Evolutionary conservation across 768 basidiomycete species (phyloP).

Genomic region (Strobilomyces echinocephalus): DNA sequence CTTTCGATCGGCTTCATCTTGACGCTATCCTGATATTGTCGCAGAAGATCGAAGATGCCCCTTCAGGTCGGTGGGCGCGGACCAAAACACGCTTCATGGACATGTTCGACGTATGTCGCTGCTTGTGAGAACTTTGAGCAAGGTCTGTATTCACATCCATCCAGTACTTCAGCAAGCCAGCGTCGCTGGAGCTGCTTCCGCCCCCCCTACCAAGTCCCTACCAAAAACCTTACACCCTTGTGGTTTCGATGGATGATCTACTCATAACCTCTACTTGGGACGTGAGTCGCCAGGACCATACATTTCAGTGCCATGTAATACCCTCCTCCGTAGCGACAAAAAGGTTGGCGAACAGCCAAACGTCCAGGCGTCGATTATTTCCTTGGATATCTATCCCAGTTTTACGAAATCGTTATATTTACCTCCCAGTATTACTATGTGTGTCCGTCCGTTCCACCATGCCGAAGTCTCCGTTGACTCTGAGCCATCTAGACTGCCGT

Average conservation of each 20-base stretch:
- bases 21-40: neutral
- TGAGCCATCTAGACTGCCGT: constrained; percentile 61
- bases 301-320: neutral
- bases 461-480: neutral
- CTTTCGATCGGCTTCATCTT: neutral
- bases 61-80: constrained; percentile 59
- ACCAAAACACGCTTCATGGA: constrained; percentile 58
- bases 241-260: constrained; percentile 89
- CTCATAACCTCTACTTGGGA: constrained; percentile 93
- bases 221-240: constrained; percentile 86
- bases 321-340: constrained; percentile 59
- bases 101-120: constrained; percentile 59
- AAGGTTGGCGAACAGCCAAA: constrained; percentile 91
- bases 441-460: constrained; percentile 28
- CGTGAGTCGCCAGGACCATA: constrained; percentile 48
- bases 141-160: neutral
- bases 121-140: neutral
- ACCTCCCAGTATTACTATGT: constrained; percentile 89
- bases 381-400: constrained; percentile 93
- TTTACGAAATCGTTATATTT: constrained; percentile 97
- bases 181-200: constrained; percentile 89
- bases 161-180: constrained; percentile 90
- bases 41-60: constrained; percentile 56
- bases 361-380: constrained; percentile 95
- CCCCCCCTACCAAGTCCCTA: constrained; percentile 77